Base-by-base conservation (phyloP, 108 stramenopile genomes). In the Parmales sp. region DNA sequence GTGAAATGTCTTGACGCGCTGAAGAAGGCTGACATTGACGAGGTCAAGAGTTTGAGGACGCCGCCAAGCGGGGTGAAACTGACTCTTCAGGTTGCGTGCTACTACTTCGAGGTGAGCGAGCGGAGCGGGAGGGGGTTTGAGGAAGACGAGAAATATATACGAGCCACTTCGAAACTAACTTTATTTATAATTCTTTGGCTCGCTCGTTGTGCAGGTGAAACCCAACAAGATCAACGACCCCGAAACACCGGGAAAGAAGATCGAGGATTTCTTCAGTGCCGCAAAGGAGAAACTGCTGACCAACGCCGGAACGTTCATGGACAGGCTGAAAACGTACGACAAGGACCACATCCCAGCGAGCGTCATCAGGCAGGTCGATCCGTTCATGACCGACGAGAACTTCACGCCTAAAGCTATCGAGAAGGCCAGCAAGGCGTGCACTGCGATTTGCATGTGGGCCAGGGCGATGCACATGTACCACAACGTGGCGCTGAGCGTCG, bases 401-500 rank as follows among this genome's bases (percentile, higher is more conserved):
- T 85, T 85, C 54, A 78, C 78, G 0, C 82, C 82, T 9, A 77
- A 79, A 22, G 41, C 31, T 37, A 82, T 85, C 64, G 79, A 80
- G 63, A 76, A 77, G 51, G 80, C 84, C 16, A 74, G 64, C 51
- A 77, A 73, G 43, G 84, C 84, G 9, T 82, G 81, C 77, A 75
- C 51, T 29, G 84, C 82, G 39, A 74, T 85, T 34, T 85, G 84
- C 72, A 83, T 80, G 83, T 85, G 84, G 84, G 79, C 79, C 18
- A 76, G 75, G 6, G 84, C 84, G 25, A 85, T 85, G 84, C 72
- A 80, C 74, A 79, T 75, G 66, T 83, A 85, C 71, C 81, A 82
- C 75, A 82, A 70, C 68, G 82, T 85, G 1, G 82, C 84, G 9
- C 69, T 81, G 2, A 76, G 76, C 0, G 84, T 85, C 1, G 84